A percentile compares a stretch with the other conserved stretches of the same genome.
Evolutionary conservation across 1,139 yeast genomes (phyloP).

Genomic region (Sugiyamaella sp.): DNA sequence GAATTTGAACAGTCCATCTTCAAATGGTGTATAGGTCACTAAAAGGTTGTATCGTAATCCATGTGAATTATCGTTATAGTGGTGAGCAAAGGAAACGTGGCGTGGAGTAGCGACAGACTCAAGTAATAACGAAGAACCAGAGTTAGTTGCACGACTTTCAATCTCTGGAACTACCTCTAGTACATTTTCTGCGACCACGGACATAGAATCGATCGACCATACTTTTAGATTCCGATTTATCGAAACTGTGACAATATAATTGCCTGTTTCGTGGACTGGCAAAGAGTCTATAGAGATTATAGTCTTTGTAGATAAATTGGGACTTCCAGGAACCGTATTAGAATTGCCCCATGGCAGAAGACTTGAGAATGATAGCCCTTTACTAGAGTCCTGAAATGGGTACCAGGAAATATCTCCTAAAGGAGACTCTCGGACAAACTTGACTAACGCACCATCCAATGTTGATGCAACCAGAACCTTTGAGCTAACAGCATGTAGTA

Average conservation of each 20-base stretch:
- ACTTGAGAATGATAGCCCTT: slow-evolving; percentile 27
- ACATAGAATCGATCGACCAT: slow-evolving; percentile 37
- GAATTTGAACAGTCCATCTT: slow-evolving; percentile 49
- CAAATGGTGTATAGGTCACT: slow-evolving; percentile 47
- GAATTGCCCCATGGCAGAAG: slow-evolving; percentile 31
- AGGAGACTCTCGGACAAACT: slow-evolving; percentile 49
- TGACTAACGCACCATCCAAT: slow-evolving; percentile 65
- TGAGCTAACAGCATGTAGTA: slow-evolving; percentile 52
- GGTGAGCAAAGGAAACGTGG: slow-evolving; percentile 10
- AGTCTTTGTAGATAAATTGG: slow-evolving; percentile 36
- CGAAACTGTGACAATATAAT: slow-evolving; percentile 33
- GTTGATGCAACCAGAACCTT: slow-evolving; percentile 57
- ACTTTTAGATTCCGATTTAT: slow-evolving; percentile 37
- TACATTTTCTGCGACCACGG: slow-evolving; percentile 23
- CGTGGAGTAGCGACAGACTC: slow-evolving; percentile 12
- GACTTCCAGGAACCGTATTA: slow-evolving; percentile 40
- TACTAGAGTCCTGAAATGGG: slow-evolving; percentile 30
- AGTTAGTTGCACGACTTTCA: neutral
- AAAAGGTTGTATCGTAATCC: slow-evolving; percentile 21
- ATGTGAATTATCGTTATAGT: slow-evolving; percentile 14
- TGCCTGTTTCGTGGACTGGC: slow-evolving; percentile 16
- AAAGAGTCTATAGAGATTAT: slow-evolving; percentile 33
- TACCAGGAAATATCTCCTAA: slow-evolving; percentile 30
- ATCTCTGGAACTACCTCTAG: neutral
- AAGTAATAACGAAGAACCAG: neutral